A percentile compares a stretch with the other conserved stretches of the same genome.
Evolutionary conservation across 2,329 filamentous ascomycete species (phyloP).

Genomic region (Calonectria pauciramosa): DNA sequence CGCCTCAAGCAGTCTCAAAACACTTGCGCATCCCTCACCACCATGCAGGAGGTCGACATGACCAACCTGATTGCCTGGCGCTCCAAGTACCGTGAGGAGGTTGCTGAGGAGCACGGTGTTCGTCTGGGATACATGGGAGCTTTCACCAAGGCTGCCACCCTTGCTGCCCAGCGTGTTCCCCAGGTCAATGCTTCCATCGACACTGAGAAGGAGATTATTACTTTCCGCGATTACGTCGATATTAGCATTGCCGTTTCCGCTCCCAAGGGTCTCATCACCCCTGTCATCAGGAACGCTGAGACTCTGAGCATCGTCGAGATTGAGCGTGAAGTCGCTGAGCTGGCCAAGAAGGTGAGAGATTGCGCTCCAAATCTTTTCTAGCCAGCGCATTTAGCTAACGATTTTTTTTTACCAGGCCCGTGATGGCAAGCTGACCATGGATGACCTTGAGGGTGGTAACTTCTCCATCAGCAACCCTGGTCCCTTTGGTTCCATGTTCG

Average conservation of each 20-base stretch:
- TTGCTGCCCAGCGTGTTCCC: constrained; percentile 77
- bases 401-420: constrained; percentile 64
- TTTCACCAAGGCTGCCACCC: constrained; percentile 78
- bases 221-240: constrained; percentile 75
- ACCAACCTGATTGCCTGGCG: constrained; percentile 75
- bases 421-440: constrained; percentile 82
- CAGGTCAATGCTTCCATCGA: constrained; percentile 74
- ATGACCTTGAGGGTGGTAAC: constrained; percentile 82
- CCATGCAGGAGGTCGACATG: constrained; percentile 62
- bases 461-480: constrained; percentile 87
- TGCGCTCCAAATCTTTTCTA: not conserved
- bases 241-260: constrained; percentile 82
- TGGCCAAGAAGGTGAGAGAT: constrained; percentile 73
- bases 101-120: constrained; percentile 47
- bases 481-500: constrained; percentile 70
- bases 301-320: constrained; percentile 53
- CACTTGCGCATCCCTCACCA: constrained; percentile 79
- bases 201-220: constrained; percentile 71
- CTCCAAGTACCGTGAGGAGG: constrained; percentile 73
- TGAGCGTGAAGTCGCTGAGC: constrained; percentile 71
- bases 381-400: not conserved
- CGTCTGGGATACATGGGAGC: constrained; percentile 80
- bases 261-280: constrained; percentile 79
- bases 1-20: constrained; percentile 78
- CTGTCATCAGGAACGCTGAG: constrained; percentile 79